These are phyloP conservation scores for Sicyos baderoa DNA, from an alignment of 306 rosid species.

Conservation along the genomic window DNA sequence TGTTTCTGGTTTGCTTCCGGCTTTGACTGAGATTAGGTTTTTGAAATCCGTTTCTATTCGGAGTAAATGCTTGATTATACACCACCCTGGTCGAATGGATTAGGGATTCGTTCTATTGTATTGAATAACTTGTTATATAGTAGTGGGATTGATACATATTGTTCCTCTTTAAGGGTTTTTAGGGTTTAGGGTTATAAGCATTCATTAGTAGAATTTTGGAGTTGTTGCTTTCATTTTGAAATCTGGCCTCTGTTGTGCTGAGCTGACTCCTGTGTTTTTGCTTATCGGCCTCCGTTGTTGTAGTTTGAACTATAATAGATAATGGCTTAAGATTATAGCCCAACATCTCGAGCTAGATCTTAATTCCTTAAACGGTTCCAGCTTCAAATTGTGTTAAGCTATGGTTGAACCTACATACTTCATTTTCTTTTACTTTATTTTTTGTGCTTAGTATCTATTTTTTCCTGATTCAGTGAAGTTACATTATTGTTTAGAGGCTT, in stretches of 20 bases:
- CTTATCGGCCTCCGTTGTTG: not conserved
- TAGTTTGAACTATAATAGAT: not conserved
- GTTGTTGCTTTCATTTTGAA: constrained; percentile 3
- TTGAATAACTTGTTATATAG: not conserved
- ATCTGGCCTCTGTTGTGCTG: not conserved
- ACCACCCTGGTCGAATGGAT: not conserved
- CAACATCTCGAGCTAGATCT: not conserved
- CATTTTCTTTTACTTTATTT: not conserved
- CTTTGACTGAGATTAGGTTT: not conserved
- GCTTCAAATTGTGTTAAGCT: not conserved
- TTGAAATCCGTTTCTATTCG: not conserved
- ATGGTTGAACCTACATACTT: not conserved
- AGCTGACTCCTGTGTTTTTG: not conserved
- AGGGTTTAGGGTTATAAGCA: not conserved
- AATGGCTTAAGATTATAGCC: not conserved
- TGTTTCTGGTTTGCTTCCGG: not conserved
- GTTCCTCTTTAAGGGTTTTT: not conserved
- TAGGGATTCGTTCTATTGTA: not conserved
- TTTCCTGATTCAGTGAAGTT: not conserved
- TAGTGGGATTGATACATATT: not conserved
- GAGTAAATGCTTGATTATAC: not conserved
- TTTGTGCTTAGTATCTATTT: not conserved
- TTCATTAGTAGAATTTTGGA: not conserved
- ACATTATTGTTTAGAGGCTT: not conserved
- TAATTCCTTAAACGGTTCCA: not conserved